Percentiles rank a stretch among this genome's conserved stretches.
Evolutionary conservation across 192 early-diverging fungal species (phyloP).

Genomic region (Gryganskiella cystojenkinii): DNA sequence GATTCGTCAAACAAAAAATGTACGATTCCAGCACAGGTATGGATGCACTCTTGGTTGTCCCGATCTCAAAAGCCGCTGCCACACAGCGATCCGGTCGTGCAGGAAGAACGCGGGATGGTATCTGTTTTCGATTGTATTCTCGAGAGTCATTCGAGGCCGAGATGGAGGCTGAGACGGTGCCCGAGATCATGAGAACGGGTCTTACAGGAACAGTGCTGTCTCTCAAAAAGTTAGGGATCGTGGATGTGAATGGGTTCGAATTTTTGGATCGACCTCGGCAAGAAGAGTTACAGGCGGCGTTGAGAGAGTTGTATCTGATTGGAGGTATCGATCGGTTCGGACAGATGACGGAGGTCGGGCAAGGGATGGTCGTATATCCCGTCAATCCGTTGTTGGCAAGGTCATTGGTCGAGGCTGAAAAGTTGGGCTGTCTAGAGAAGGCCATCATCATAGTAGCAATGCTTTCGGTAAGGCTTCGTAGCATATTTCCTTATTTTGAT

Average conservation of each 20-base stretch:
- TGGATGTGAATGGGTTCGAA: conserved; percentile 91
- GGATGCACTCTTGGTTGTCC: conserved; percentile 91
- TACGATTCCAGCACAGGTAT: conserved; percentile 96
- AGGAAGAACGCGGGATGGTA: conserved; percentile 91
- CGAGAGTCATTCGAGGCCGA: conserved; percentile 83
- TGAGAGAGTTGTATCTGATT: conserved; percentile 90
- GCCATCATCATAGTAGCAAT: conserved; percentile 92
- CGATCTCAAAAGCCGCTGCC: conserved; percentile 93
- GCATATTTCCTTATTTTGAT: conserved; percentile 1
- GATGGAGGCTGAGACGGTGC: conserved; percentile 88
- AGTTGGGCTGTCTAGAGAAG: conserved; percentile 86
- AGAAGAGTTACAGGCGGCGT: conserved; percentile 81
- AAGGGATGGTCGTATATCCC: conserved; percentile 92
- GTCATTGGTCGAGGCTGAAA: conserved; percentile 79
- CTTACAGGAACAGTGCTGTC: conserved; percentile 88
- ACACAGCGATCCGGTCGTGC: conserved; percentile 95
- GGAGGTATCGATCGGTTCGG: conserved; percentile 91
- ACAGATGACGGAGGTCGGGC: conserved; percentile 83
- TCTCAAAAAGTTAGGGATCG: conserved; percentile 90
- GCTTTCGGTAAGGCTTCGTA: conserved; percentile 70
- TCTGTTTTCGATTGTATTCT: conserved; percentile 90
- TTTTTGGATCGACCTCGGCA: conserved; percentile 95
- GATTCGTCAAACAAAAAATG: conserved; percentile 94
- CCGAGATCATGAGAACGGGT: conserved; percentile 97
- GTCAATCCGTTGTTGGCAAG: conserved; percentile 91